Evolutionary conservation across 257 asterid species (phyloP).

Genomic region (Pogostemon cablin): DNA sequence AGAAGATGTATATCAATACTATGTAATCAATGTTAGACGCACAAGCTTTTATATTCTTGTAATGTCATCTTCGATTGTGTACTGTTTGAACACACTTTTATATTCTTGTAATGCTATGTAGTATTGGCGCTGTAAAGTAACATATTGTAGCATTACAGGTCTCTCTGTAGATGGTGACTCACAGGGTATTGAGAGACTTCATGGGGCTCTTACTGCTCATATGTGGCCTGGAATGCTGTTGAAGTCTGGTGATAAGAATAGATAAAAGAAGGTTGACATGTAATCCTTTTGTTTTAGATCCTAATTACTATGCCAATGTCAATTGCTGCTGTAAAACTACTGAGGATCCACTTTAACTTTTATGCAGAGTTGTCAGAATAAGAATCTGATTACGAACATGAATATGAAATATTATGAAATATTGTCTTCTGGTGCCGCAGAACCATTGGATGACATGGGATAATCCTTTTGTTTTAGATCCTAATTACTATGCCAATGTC

Average conservation of each 20-base stretch:
- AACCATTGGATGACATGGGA: conserved; percentile 66
- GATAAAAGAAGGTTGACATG: conserved; percentile 53
- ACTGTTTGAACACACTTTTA: too few relatives aligned
- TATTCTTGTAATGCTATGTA: too few relatives aligned
- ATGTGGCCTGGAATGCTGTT: conserved; percentile 99
- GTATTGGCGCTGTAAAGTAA: too few relatives aligned
- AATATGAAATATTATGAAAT: conserved; percentile 73
- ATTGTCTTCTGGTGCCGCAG: conserved; percentile 79
- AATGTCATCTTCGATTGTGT: too few relatives aligned
- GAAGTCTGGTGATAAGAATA: conserved; percentile 79
- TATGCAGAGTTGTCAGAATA: conserved; percentile 50
- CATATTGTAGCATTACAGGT: conserved; percentile 37
- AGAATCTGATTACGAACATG: conserved; percentile 34
- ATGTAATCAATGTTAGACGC: too few relatives aligned
- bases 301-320: neutral
- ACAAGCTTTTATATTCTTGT: too few relatives aligned
- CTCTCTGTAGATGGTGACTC: conserved; percentile 78
- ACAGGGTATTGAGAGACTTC: conserved; percentile 87
- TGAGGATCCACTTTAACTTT: conserved; percentile 14
- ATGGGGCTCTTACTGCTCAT: conserved; percentile 90
- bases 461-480: conserved; percentile 16
- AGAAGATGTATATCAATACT: too few relatives aligned
- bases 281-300: conserved; percentile 11
- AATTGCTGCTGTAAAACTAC: neutral
- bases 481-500: neutral